Conservation (phyloP, 352 stramenopile genomes). For the Pilasporangium apinafurcum region DNA sequence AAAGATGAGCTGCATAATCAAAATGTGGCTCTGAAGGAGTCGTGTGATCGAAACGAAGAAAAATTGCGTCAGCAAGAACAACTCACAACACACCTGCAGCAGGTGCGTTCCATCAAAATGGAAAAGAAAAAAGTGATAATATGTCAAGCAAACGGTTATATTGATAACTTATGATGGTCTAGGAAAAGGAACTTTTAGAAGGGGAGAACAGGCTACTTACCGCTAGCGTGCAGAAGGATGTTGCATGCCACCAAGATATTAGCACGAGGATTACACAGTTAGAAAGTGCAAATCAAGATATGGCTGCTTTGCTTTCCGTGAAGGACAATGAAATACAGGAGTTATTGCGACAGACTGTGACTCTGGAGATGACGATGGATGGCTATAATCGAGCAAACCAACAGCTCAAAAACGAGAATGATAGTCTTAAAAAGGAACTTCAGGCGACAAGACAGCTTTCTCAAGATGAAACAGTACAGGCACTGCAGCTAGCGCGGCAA, state of each 20-base stretch:
- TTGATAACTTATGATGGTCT: too few species aligned
- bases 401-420: constrained; percentile 20
- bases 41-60: constrained; percentile 7
- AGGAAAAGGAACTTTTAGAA: constrained; percentile 16
- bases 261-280: too few species aligned
- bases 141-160: too few species aligned
- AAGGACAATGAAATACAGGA: constrained; percentile 36
- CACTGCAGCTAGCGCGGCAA: constrained; percentile 54
- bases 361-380: constrained; percentile 25
- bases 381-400: too few species aligned
- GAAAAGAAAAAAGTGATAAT: too few species aligned
- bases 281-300: too few species aligned
- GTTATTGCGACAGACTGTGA: constrained; percentile 39
- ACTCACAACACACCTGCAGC: constrained; percentile 31
- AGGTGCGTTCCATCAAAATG: constrained; percentile 9
- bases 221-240: neutral
- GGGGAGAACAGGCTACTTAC: constrained; percentile 3
- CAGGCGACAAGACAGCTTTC: constrained; percentile 38
- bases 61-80: constrained; percentile 34
- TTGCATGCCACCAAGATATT: neutral
- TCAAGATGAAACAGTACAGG: constrained; percentile 70
- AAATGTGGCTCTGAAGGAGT: constrained; percentile 5
- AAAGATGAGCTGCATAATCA: constrained; percentile 13
- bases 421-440: constrained; percentile 19
- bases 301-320: neutral